A percentile compares a stretch with the other conserved stretches of the same genome.
Evolutionary conservation across 371 early-diverging fungal species (phyloP).

Genomic region (Lichtheimia corymbifera): DNA sequence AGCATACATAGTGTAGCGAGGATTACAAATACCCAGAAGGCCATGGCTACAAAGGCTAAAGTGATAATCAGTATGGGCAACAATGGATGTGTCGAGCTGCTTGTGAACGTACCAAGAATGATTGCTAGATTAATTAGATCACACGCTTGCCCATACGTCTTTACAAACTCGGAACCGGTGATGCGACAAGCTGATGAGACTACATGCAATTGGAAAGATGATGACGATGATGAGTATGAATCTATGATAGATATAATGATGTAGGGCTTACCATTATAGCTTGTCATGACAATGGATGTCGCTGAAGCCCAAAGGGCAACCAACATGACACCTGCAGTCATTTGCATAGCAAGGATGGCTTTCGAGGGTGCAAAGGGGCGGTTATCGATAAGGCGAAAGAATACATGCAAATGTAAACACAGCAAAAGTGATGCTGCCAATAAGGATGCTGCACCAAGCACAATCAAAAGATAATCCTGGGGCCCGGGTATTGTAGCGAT

Average conservation of each 20-base stretch:
- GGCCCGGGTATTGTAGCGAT: constrained; percentile 18
- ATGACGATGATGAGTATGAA: not conserved
- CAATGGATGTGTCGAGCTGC: not conserved
- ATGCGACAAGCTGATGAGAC: constrained; percentile 20
- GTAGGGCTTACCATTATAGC: constrained; percentile 19
- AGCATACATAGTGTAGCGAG: constrained; percentile 13
- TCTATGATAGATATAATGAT: too few species aligned
- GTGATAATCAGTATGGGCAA: not conserved
- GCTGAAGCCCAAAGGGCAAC: constrained; percentile 30
- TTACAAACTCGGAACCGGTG: constrained; percentile 6
- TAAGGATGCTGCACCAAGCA: constrained; percentile 27
- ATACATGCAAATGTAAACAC: constrained; percentile 22
- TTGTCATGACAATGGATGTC: constrained; percentile 16
- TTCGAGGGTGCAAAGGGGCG: constrained; percentile 11
- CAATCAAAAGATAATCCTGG: constrained; percentile 26
- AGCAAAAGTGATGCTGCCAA: constrained; percentile 23
- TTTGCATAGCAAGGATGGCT: constrained; percentile 15
- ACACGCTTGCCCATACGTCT: constrained; percentile 15
- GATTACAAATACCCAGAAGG: constrained; percentile 15
- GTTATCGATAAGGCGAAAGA: constrained; percentile 12
- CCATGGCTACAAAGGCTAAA: constrained; percentile 12
- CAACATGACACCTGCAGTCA: constrained; percentile 20
- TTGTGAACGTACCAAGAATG: constrained; percentile 15
- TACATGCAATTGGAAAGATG: not conserved
- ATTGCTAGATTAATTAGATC: constrained; percentile 12